These are phyloP conservation scores for Saturnispora kantuleensis DNA, from an alignment of 805 yeast genomes.

Conservation along the genomic window DNA sequence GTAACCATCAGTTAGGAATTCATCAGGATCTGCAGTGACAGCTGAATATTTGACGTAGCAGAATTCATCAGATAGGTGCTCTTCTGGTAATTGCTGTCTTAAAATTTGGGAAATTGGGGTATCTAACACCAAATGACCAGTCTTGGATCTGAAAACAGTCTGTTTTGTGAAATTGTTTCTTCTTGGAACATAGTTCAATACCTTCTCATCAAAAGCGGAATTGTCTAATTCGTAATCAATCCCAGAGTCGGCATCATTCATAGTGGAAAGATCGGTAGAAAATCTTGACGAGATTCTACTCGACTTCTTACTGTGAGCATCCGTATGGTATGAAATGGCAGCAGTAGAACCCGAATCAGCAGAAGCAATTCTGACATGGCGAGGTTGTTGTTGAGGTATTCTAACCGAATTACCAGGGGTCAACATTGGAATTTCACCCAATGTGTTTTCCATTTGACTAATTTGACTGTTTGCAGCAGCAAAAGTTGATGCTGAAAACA, in stretches of 20 bases:
- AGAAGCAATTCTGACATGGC: constrained; percentile 17
- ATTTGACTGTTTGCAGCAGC: constrained; percentile 43
- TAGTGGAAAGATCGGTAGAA: constrained; percentile 16
- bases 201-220: constrained; percentile 10
- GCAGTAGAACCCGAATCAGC: constrained; percentile 11
- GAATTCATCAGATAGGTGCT: constrained; percentile 78
- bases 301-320: constrained; percentile 10
- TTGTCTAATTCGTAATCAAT: constrained; percentile 12
- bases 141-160: constrained; percentile 64
- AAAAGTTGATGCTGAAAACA: constrained; percentile 51
- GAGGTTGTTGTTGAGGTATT: constrained; percentile 10
- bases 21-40: constrained; percentile 87
- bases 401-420: constrained; percentile 12
- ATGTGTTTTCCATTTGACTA: constrained; percentile 14
- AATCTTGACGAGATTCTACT: constrained; percentile 14
- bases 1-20: constrained; percentile 71
- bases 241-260: constrained; percentile 15
- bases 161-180: constrained; percentile 28
- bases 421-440: constrained; percentile 18
- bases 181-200: constrained; percentile 25
- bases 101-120: constrained; percentile 91
- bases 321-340: constrained; percentile 11
- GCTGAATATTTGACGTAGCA: constrained; percentile 97
- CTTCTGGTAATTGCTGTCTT: constrained; percentile 71
- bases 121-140: constrained; percentile 81